These are phyloP conservation scores for Penicillium canescens DNA, from an alignment of 495 filamentous ascomycete species.

Conservation along the genomic window DNA sequence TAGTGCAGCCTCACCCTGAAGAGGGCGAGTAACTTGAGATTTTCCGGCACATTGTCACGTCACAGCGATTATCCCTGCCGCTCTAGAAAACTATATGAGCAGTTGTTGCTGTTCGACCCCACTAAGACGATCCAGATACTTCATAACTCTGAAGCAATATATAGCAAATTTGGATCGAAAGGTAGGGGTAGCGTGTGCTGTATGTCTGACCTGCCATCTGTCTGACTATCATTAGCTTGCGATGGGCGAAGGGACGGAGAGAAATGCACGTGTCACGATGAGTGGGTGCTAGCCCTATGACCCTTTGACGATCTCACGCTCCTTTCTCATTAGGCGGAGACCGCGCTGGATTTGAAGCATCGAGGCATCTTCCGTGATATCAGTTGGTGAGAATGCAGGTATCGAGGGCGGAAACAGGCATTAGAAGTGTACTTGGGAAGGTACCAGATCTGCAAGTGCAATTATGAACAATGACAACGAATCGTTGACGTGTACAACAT, in stretches of 20 bases:
- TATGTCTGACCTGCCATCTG: background rate
- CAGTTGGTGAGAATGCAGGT: background rate
- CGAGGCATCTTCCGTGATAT: background rate
- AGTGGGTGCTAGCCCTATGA: background rate
- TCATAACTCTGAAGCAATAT: background rate
- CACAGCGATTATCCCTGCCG: background rate
- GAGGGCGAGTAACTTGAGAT: background rate
- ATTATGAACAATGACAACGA: too few relatives aligned
- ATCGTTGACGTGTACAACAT: too few relatives aligned
- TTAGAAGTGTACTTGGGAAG: background rate
- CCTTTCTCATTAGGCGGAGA: background rate
- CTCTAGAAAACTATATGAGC: background rate
- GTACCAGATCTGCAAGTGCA: too few relatives aligned
- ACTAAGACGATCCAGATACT: background rate
- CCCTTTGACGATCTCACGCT: background rate
- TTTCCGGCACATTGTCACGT: background rate
- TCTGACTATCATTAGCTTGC: background rate
- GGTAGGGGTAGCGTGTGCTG: background rate
- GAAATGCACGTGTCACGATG: background rate
- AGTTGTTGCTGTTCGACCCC: background rate
- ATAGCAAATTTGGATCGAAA: background rate
- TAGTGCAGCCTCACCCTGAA: too few relatives aligned
- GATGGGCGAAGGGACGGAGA: background rate
- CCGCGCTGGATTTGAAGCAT: background rate
- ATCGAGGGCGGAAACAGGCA: background rate